phyloP scores from a whole-genome alignment of 1,139 yeast genomes.

The Taiozyma sp. region DNA sequence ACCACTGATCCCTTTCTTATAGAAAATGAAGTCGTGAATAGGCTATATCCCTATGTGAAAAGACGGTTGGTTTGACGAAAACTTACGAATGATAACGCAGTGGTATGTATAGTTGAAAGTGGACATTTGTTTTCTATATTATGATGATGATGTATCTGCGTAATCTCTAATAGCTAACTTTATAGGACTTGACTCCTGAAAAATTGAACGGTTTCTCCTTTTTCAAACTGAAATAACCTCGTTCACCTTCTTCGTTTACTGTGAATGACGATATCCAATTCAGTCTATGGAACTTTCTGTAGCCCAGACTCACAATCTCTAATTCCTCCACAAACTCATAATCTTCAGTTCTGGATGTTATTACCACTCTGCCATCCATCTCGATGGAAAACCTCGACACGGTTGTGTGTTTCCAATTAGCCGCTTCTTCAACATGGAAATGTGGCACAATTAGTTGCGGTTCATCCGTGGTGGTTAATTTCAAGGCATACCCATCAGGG shows the following conservation, averaged over 20 bases:
- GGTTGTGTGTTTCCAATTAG: slow-evolving; percentile 27
- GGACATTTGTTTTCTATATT: neutral
- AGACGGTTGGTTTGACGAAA: neutral
- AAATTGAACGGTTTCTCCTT: slow-evolving; percentile 79
- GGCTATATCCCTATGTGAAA: neutral
- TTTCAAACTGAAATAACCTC: slow-evolving; percentile 48
- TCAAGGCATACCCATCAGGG: slow-evolving; percentile 70
- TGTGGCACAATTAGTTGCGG: slow-evolving; percentile 60
- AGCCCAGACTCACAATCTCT: slow-evolving; percentile 52
- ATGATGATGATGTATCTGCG: neutral
- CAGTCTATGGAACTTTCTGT: slow-evolving; percentile 56
- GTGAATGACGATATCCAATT: slow-evolving; percentile 63
- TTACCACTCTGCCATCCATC: slow-evolving; percentile 50
- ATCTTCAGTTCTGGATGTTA: slow-evolving; percentile 60
- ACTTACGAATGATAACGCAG: neutral
- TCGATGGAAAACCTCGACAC: slow-evolving; percentile 50
- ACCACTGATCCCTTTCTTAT: neutral
- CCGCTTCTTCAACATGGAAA: slow-evolving; percentile 34
- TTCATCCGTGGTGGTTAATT: slow-evolving; percentile 61
- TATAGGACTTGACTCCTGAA: slow-evolving; percentile 52
- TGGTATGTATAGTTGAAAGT: neutral
- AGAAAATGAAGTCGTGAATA: neutral
- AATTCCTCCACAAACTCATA: slow-evolving; percentile 63
- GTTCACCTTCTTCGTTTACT: slow-evolving; percentile 51
- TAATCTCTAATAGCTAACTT: slow-evolving; percentile 8